Evolutionary conservation across 345 rosid genomes (phyloP), one percentile per base, ranked within the genome.

Genomic region (Rhodomyrtus tomentosa): DNA sequence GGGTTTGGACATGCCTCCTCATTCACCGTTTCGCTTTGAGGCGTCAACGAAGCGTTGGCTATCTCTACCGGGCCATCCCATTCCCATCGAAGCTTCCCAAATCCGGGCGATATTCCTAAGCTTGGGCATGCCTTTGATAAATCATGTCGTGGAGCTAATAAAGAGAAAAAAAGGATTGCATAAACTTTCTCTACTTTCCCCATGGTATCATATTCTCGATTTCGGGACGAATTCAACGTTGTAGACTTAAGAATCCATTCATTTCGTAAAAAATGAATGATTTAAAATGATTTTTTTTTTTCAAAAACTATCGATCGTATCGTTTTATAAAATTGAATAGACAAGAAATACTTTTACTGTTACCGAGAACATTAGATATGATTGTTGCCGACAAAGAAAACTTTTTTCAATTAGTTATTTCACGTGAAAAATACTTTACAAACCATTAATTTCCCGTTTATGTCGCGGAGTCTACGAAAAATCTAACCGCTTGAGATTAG

Each of bases 51-150:
- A 5, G 2, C 1, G n/a, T 0, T 15, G 13, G 13, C 0, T 58
- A 1, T 0, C 9, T 8, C n/a, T n/a, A 58, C 0, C 3, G 0
- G 27, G 2, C 27, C 0, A 58, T 1, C 2, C 9, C 0, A 0
- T 58, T 18, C n/a, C n/a, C n/a, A n/a, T n/a, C n/a, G 9, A 32
- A 59, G 5, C 14, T 27, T 59, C 20, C 38, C 29, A 27, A 58
- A 58, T 2, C 4, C 4, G 4, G 6, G 6, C 0, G 4, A 13
- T 27, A 2, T 58, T 58, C 27, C 27, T 58, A 58, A 58, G 38
- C 20, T 27, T 27, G 10, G 38, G 38, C 8, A 58, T 27, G 5
- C 5, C 29, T 13, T 27, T 29, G 21, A 51, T 6, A 51, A 51
- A 51, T 51, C 54, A 15, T 51, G 53, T 51, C 21, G 1, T n/a